Evolutionary conservation across 768 basidiomycete genomes (phyloP), one percentile per base, ranked within the genome.

Genomic region (Leccinum truebloodii): DNA sequence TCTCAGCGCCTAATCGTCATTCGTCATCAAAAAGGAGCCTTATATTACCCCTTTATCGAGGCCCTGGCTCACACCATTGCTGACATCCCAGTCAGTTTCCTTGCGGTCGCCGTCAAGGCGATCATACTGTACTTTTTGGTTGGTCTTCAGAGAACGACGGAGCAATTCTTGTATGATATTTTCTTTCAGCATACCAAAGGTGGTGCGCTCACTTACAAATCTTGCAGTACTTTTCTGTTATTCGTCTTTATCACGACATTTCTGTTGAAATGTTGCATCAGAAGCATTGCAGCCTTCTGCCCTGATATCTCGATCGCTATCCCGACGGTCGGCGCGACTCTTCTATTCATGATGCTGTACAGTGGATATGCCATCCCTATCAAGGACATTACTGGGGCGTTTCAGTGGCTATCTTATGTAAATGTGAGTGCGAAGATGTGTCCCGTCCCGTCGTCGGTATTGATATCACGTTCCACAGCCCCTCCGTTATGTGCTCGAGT

Each of bases 181-280:
- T 20, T 32, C 18, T 13, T 46, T 54, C 14, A 4, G 2, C 24
- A 14, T 26, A 7, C 7, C 13, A 6, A 1, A 52, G 1, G 1
- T 1, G 9, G 20, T 5, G 18, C 30, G 72, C 75, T 72, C 69
- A 20, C 75, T 81, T 49, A 72, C 79, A 1, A 69, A 68, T 14
- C 63, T 77, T 77, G 69, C 18, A 87, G 87, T 72, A 82, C 80
- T 6, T 86, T 80, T 69, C 78, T 82, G 69, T 71, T 90, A 32
- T 80, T 85, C 64, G 60, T 82, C 6, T 78, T 84, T 57, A 71
- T 77, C 4, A 79, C 85, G 65, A 80, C 85, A 24, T 54, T 90
- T 34, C 77, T 84, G 6, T 88, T 93, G 86, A 88, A 86, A 69
- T 81, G 83, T 0, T 92, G 85, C 80, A 94, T 91, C 81, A 80